phyloP scores from a whole-genome alignment of 2,329 filamentous ascomycete genomes.

The Fonsecaea monophora region DNA sequence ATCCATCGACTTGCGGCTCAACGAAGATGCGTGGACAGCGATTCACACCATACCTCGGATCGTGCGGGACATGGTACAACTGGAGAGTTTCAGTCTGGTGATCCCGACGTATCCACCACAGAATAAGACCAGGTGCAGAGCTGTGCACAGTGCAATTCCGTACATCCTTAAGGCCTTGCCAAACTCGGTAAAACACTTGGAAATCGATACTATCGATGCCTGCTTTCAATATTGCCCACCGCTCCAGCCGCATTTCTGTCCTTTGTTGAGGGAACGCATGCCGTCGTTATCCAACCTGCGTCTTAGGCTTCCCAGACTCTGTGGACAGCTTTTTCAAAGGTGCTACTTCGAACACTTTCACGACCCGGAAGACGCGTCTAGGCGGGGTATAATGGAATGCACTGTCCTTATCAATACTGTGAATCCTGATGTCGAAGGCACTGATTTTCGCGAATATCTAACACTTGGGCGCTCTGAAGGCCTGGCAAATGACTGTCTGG shows the following conservation, averaged over 20 bases:
- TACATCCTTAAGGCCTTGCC: neutral
- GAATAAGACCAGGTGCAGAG: neutral
- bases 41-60: neutral
- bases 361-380: neutral
- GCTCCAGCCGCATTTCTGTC: neutral
- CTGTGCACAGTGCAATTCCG: neutral
- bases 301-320: neutral
- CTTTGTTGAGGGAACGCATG: neutral
- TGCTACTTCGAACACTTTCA: neutral
- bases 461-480: too few relatives aligned
- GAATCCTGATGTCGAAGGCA: neutral
- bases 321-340: constrained; percentile 1
- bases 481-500: too few relatives aligned
- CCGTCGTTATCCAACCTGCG: neutral
- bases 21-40: neutral
- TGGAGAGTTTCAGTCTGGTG: constrained; percentile 1
- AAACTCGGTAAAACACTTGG: neutral
- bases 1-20: neutral
- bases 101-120: neutral
- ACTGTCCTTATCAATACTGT: neutral
- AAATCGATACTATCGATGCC: neutral
- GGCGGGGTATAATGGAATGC: neutral
- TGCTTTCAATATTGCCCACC: neutral
- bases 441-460: too few relatives aligned
- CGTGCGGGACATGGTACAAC: neutral